A percentile compares a stretch with the other conserved stretches of the same genome.
Evolutionary conservation across 306 rosid genomes (phyloP).

Genomic region (Medicago lupulina): DNA sequence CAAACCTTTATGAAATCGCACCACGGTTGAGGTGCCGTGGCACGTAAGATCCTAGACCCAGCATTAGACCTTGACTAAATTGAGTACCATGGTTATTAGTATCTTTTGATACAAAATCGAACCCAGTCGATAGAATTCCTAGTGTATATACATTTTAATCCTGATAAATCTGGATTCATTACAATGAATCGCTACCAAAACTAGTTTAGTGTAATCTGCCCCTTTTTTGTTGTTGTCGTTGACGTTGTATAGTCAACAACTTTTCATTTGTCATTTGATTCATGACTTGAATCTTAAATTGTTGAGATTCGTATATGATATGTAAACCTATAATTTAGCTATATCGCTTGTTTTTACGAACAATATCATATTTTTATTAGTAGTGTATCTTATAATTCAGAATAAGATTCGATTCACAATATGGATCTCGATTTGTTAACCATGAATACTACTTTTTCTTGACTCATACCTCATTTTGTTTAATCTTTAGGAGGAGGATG

Average conservation of each 20-base stretch:
- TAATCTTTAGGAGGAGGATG: constrained; percentile 80
- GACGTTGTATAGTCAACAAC: background rate
- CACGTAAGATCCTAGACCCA: too few relatives aligned
- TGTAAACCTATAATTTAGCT: background rate
- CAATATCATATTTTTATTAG: too few relatives aligned
- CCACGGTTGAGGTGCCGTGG: too few relatives aligned
- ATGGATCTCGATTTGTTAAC: background rate
- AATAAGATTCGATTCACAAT: too few relatives aligned
- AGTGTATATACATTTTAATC: too few relatives aligned
- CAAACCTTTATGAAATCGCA: too few relatives aligned
- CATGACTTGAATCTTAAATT: background rate
- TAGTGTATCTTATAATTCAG: background rate
- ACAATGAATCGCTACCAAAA: background rate
- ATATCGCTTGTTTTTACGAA: background rate
- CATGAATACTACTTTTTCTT: background rate
- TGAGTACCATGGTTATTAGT: too few relatives aligned
- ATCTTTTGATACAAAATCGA: background rate
- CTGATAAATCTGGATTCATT: too few relatives aligned
- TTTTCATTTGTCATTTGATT: background rate
- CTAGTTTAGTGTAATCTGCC: background rate
- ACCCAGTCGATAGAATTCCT: background rate
- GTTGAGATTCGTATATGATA: background rate
- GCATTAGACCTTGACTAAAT: too few relatives aligned
- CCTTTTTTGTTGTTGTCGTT: background rate
- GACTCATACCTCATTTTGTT: constrained; percentile 32